phyloP scores from a whole-genome alignment of 192 early-diverging fungal genomes.

The Coemansia sp. region DNA sequence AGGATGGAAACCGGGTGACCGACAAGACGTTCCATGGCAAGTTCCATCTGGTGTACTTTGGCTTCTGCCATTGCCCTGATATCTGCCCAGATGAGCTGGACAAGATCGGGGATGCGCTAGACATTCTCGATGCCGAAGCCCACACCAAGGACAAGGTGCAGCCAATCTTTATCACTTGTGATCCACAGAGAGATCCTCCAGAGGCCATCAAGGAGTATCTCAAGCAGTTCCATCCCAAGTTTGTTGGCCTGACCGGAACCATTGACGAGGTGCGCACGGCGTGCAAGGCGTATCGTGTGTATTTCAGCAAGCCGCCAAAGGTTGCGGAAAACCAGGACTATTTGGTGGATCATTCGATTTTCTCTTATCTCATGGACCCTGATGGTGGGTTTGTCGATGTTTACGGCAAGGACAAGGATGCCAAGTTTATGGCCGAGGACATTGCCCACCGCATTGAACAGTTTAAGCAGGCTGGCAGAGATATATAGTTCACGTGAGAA shows the following conservation, averaged over 20 bases:
- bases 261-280: conserved; percentile 76
- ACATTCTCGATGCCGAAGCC: conserved; percentile 56
- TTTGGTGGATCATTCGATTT: conserved; percentile 97
- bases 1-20: conserved; percentile 67
- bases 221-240: conserved; percentile 88
- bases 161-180: conserved; percentile 95
- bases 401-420: conserved; percentile 74
- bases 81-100: conserved; percentile 99
- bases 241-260: conserved; percentile 90
- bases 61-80: conserved; percentile 99
- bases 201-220: conserved; percentile 74
- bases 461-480: conserved; percentile 7
- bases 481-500: not conserved
- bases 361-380: conserved; percentile 94
- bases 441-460: conserved; percentile 14
- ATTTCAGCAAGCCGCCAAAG: conserved; percentile 86
- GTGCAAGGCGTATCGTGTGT: conserved; percentile 92
- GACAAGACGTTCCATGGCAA: conserved; percentile 78
- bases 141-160: conserved; percentile 58
- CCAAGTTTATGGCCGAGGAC: conserved; percentile 34
- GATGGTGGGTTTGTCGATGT: conserved; percentile 87
- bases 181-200: conserved; percentile 90
- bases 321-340: conserved; percentile 83
- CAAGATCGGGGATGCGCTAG: conserved; percentile 89
- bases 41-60: conserved; percentile 94